Conservation (phyloP, 2,329 filamentous ascomycete genomes). For the Lasiodiplodia sp. region DNA sequence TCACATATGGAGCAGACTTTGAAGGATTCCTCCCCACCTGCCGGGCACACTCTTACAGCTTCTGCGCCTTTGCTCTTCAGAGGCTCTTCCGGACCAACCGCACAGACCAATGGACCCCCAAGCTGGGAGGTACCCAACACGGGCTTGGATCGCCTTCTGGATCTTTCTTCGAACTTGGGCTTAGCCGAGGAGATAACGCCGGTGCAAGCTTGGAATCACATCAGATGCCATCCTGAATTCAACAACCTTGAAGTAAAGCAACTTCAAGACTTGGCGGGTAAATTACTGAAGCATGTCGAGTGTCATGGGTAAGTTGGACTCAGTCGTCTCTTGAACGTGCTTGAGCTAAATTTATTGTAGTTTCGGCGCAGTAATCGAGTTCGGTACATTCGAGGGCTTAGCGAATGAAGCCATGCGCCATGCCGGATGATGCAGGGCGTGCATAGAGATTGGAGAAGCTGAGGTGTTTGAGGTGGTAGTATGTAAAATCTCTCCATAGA, state of each 20-base stretch:
- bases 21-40: conserved; percentile 31
- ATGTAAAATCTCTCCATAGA: too few species aligned
- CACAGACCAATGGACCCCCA: conserved; percentile 31
- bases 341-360: background rate
- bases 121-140: conserved; percentile 35
- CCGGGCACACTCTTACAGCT: conserved; percentile 43
- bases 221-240: conserved; percentile 39
- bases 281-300: background rate
- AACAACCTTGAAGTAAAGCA: conserved; percentile 32
- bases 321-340: background rate
- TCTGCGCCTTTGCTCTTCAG: conserved; percentile 41
- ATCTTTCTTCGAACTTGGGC: conserved; percentile 35
- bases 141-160: conserved; percentile 37
- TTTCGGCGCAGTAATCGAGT: background rate
- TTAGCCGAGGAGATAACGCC: conserved; percentile 44
- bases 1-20: conserved; percentile 26
- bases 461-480: too few species aligned
- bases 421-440: too few species aligned
- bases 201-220: conserved; percentile 47
- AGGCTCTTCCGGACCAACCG: conserved; percentile 29
- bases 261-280: conserved; percentile 29
- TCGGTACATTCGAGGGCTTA: background rate
- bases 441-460: too few species aligned
- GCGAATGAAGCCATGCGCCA: background rate
- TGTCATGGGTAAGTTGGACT: background rate